These are phyloP conservation scores for Toxoplasma gondii DNA, from an alignment of 169 alveolate species.

Conservation along the genomic window DNA sequence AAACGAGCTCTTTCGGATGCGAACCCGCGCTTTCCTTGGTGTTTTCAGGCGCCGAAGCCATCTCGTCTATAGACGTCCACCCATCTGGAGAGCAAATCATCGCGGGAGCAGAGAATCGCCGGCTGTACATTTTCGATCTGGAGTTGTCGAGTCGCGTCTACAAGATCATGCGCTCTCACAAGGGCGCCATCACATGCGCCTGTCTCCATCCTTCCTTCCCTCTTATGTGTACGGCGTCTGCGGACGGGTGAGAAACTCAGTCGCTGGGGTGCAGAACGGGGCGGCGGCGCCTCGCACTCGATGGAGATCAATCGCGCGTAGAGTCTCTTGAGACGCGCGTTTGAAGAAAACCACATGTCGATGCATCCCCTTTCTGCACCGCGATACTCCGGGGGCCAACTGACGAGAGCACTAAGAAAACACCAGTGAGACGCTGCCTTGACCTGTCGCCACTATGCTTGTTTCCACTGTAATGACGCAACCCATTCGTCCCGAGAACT, in stretches of 20 bases:
- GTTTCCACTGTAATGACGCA: too few relatives aligned
- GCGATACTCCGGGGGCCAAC: too few relatives aligned
- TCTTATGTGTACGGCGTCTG: constrained; percentile 42
- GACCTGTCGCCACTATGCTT: too few relatives aligned
- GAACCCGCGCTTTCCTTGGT: not conserved
- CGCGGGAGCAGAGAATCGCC: constrained; percentile 55
- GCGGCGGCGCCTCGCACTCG: too few relatives aligned
- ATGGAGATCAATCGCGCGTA: too few relatives aligned
- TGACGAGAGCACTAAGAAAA: too few relatives aligned
- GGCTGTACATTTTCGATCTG: constrained; percentile 57
- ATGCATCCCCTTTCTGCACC: too few relatives aligned
- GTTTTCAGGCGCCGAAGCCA: constrained; percentile 49
- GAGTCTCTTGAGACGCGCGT: too few relatives aligned
- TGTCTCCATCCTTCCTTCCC: constrained; percentile 40
- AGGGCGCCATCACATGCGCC: constrained; percentile 28
- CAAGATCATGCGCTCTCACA: constrained; percentile 65
- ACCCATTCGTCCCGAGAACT: too few relatives aligned
- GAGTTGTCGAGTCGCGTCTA: constrained; percentile 61
- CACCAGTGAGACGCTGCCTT: too few relatives aligned
- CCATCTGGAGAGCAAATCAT: constrained; percentile 61
- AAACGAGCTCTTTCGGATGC: too few relatives aligned
- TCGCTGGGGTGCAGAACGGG: not conserved
- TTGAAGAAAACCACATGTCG: too few relatives aligned
- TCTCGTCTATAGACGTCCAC: constrained; percentile 60
- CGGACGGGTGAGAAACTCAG: constrained; percentile 40